These are phyloP conservation scores for Phytophthora brassicae DNA, from an alignment of 352 stramenopile species.

Conservation along the genomic window DNA sequence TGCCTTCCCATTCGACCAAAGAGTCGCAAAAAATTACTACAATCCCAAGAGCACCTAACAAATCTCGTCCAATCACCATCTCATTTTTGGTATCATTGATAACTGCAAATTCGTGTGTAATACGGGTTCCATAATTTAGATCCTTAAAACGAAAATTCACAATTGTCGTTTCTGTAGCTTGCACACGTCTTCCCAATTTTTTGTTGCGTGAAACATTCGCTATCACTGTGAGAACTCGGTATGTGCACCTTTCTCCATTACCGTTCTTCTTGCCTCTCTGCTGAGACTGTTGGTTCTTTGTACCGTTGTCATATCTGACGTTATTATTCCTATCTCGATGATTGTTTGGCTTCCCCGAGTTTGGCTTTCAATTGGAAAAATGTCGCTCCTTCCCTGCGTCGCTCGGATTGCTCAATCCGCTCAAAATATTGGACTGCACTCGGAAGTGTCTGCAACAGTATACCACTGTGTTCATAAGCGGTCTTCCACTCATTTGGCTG, in stretches of 20 bases:
- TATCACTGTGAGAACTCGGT: constrained; percentile 2
- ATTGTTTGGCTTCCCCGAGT: not conserved
- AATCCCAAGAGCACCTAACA: not conserved
- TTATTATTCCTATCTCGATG: not conserved
- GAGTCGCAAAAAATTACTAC: not conserved
- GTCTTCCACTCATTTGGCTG: too few relatives aligned
- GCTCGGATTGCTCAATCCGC: constrained; percentile 4
- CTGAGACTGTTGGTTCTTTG: not conserved
- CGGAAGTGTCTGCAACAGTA: too few relatives aligned
- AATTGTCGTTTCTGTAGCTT: not conserved
- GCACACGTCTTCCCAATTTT: not conserved
- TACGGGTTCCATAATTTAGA: not conserved
- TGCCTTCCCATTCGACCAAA: not conserved
- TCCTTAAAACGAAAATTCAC: constrained; percentile 5
- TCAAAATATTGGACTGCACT: too few relatives aligned
- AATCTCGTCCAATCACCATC: constrained; percentile 1
- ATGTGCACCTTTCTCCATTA: constrained; percentile 1
- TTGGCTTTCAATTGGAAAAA: not conserved
- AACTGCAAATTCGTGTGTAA: not conserved
- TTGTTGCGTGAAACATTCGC: constrained; percentile 15
- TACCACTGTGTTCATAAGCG: too few relatives aligned
- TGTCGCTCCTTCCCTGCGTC: not conserved
- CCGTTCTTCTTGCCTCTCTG: not conserved
- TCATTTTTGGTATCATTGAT: not conserved
- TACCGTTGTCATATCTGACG: too few relatives aligned